Percentiles rank a stretch among this genome's conserved stretches.
Conservation (phyloP, 805 yeast genomes). For the Vanderwaltozyma tropicalis region DNA sequence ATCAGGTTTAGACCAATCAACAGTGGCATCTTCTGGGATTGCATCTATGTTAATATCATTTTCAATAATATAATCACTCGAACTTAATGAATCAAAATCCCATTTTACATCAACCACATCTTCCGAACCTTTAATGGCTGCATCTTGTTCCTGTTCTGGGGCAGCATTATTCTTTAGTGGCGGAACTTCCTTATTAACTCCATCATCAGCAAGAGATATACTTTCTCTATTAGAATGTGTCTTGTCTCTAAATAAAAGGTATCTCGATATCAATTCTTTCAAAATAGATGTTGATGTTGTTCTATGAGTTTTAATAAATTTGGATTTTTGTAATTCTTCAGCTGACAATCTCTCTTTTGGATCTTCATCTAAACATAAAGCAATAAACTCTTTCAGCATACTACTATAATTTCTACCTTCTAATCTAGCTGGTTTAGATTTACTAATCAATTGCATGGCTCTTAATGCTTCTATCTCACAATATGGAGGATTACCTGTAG, state of each 20-base stretch:
- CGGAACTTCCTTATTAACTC: constrained; percentile 22
- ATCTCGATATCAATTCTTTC: constrained; percentile 65
- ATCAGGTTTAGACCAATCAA: constrained; percentile 18
- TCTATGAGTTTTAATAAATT: constrained; percentile 56
- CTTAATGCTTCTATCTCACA: constrained; percentile 89
- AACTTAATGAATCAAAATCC: constrained; percentile 81
- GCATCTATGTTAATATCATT: constrained; percentile 45
- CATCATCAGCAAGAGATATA: constrained; percentile 32
- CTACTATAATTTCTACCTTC: constrained; percentile 82
- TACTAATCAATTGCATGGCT: constrained; percentile 89
- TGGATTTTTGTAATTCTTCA: constrained; percentile 61
- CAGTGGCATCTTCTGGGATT: constrained; percentile 22
- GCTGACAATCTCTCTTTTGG: constrained; percentile 84
- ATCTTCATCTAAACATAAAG: constrained; percentile 85
- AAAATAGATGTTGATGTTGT: constrained; percentile 48
- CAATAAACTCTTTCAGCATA: constrained; percentile 74
- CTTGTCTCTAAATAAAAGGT: constrained; percentile 66
- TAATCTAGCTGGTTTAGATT: constrained; percentile 86
- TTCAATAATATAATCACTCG: constrained; percentile 62
- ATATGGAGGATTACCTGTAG: constrained; percentile 96
- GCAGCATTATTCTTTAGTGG: too few species aligned
- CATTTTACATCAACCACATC: constrained; percentile 59
- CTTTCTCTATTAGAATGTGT: constrained; percentile 41
- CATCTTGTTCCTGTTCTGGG: too few species aligned
- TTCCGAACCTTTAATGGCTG: constrained; percentile 28